Percentiles rank a stretch among this genome's conserved stretches.
Evolutionary conservation across 1,139 yeast genomes (phyloP).

Genomic region (Blastobotrys malaysiensis): DNA sequence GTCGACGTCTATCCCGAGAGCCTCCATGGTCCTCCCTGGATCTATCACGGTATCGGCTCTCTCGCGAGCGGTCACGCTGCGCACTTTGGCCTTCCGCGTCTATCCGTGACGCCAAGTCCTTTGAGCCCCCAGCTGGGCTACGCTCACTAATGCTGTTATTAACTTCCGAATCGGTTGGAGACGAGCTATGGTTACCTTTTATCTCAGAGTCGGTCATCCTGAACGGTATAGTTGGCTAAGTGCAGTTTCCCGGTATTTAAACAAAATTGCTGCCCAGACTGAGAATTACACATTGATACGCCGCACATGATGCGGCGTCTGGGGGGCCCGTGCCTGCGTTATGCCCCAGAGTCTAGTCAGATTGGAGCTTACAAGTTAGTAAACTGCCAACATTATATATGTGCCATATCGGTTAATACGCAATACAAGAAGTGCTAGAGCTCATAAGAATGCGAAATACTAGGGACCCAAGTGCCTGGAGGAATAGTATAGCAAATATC

Average conservation of each 20-base stretch:
- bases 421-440: too few relatives aligned
- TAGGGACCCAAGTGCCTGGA: too few relatives aligned
- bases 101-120: neutral
- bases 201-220: neutral
- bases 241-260: neutral
- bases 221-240: neutral
- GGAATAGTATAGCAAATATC: too few relatives aligned
- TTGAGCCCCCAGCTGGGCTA: neutral
- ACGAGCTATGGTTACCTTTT: neutral
- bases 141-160: neutral
- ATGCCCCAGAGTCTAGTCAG: too few relatives aligned
- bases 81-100: neutral
- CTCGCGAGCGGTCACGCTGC: neutral
- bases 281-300: neutral
- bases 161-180: neutral
- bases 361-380: too few relatives aligned
- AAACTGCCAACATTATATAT: too few relatives aligned
- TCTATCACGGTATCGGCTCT: neutral
- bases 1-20: neutral
- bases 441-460: too few relatives aligned
- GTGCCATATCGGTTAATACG: too few relatives aligned
- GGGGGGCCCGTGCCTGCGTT: too few relatives aligned
- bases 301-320: neutral
- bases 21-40: neutral
- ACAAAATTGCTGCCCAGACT: neutral